Conservation (phyloP, 2,329 filamentous ascomycete species). For the Colletotrichum sp. region DNA sequence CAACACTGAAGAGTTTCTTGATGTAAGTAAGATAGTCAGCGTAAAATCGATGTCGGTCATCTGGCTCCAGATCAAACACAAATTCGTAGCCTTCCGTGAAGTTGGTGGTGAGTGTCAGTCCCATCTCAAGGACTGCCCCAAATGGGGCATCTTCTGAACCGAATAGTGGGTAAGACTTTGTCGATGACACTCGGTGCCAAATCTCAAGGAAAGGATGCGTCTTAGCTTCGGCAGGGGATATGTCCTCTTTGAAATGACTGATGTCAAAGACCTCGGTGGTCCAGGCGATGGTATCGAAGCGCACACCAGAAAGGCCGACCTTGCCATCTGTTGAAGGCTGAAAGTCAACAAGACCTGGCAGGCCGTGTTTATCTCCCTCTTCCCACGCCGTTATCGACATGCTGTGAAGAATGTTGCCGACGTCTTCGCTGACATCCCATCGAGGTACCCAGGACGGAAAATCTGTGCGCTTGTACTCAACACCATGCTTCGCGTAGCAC, state of each 20-base stretch:
- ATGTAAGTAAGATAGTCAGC: not conserved
- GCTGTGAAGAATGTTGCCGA: not conserved
- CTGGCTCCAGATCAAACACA: not conserved
- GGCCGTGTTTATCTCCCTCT: not conserved
- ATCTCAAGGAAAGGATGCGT: not conserved
- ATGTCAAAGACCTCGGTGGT: not conserved
- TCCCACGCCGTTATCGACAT: not conserved
- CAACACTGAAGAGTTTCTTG: not conserved
- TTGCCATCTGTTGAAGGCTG: not conserved
- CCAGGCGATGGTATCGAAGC: not conserved
- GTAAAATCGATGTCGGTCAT: not conserved
- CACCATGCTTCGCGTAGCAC: not conserved
- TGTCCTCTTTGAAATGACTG: not conserved
- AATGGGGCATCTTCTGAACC: not conserved
- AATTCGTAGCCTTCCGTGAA: not conserved
- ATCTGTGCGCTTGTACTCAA: not conserved
- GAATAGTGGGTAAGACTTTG: not conserved
- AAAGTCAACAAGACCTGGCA: not conserved
- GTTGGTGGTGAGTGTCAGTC: not conserved
- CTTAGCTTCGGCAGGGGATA: not conserved
- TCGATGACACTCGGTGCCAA: not conserved
- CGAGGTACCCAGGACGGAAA: not conserved
- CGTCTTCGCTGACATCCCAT: not conserved
- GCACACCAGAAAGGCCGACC: not conserved
- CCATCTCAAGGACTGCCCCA: not conserved